Conservation (phyloP, 2,329 filamentous ascomycete genomes). For the Capronia americana region DNA sequence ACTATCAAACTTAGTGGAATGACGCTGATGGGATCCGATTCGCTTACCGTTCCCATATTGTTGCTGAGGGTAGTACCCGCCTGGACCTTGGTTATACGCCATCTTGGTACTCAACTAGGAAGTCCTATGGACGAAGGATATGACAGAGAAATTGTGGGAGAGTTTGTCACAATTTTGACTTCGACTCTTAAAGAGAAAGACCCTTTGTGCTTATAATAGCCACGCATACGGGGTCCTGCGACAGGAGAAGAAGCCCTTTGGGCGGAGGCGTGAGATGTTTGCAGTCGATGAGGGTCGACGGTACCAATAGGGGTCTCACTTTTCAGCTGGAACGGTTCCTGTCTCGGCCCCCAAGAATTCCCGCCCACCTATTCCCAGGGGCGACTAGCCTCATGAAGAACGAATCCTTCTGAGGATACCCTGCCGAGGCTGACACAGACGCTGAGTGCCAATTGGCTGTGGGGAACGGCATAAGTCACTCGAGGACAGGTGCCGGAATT, state of each 20-base stretch:
- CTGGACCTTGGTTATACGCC: conserved; percentile 15
- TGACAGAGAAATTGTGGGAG: background rate
- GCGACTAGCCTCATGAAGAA: background rate
- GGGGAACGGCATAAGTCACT: too few relatives aligned
- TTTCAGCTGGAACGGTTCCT: conserved; percentile 13
- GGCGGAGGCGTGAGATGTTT: background rate
- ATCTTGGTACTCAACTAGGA: background rate
- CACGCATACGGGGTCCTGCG: background rate
- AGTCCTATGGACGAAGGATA: background rate
- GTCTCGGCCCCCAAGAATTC: conserved; percentile 10
- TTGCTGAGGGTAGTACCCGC: conserved; percentile 13
- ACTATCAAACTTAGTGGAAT: conserved; percentile 1
- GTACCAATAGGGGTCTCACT: background rate
- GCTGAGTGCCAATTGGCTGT: background rate
- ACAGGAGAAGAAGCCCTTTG: background rate
- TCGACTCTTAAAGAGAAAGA: background rate
- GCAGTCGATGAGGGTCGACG: background rate
- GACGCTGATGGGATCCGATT: background rate
- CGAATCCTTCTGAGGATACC: background rate
- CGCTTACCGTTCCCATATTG: conserved; percentile 18
- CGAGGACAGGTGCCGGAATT: background rate
- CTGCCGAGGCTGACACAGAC: background rate
- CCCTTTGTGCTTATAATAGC: conserved; percentile 11
- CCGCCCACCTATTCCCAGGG: background rate
- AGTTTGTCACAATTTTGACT: background rate